A percentile compares a stretch with the other conserved stretches of the same genome.
phyloP scores from a whole-genome alignment of 75 land plant genomes.

The Pinus albicaulis region DNA sequence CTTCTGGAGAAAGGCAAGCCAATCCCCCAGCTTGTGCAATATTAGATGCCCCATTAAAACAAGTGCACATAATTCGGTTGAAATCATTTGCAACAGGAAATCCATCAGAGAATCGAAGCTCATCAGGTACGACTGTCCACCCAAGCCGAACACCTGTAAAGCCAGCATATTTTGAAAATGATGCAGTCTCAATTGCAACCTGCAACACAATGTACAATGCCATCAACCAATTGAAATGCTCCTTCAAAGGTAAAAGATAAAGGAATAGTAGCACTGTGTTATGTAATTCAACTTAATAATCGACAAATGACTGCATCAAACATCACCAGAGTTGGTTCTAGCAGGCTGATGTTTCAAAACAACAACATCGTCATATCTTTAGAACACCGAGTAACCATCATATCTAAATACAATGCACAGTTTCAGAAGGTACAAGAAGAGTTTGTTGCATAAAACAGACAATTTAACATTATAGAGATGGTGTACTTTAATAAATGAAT shows the following conservation, averaged over 20 bases:
- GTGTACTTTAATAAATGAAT: too few relatives aligned
- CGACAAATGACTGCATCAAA: neutral
- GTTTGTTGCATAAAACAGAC: too few relatives aligned
- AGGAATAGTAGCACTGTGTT: too few relatives aligned
- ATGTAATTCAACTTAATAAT: neutral
- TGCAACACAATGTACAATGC: slow-evolving; percentile 15
- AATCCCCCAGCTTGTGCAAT: slow-evolving; percentile 92
- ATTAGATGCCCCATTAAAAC: slow-evolving; percentile 94
- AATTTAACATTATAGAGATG: too few relatives aligned
- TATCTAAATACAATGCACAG: neutral
- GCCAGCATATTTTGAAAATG: slow-evolving; percentile 96
- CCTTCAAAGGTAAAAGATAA: too few relatives aligned
- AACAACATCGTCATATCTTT: neutral
- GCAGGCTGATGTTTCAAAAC: neutral
- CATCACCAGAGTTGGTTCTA: neutral
- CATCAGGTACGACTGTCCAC: slow-evolving; percentile 89
- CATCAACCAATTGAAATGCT: neutral
- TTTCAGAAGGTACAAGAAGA: too few relatives aligned
- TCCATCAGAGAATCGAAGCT: slow-evolving; percentile 86
- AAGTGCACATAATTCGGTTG: slow-evolving; percentile 89
- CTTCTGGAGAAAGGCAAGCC: slow-evolving; percentile 86
- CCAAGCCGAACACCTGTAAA: slow-evolving; percentile 96
- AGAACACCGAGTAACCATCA: neutral
- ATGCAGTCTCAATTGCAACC: slow-evolving; percentile 89
- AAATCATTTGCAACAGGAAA: slow-evolving; percentile 85